Percentiles rank a stretch among this genome's conserved stretches.
Evolutionary conservation across 371 early-diverging fungal species (phyloP).

Genomic region (Rhizopus microsporus): DNA sequence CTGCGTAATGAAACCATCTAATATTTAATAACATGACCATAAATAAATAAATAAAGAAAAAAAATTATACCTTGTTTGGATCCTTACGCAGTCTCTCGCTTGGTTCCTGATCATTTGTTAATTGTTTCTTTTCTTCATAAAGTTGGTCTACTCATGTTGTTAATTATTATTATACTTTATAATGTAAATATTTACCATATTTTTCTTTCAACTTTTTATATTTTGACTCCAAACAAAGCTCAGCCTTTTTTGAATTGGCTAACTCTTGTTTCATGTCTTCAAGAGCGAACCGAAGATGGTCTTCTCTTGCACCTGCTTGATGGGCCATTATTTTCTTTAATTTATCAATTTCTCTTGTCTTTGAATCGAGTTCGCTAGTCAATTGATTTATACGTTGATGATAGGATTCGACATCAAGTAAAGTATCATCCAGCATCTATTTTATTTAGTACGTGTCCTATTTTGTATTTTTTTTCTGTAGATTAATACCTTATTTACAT

Average conservation of each 20-base stretch:
- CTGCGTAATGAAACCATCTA: slow-evolving; percentile 11
- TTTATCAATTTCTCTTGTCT: slow-evolving; percentile 29
- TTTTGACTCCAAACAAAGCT: slow-evolving; percentile 43
- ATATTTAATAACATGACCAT: neutral
- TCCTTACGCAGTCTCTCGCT: slow-evolving; percentile 46
- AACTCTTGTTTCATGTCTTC: slow-evolving; percentile 51
- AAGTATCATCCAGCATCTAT: slow-evolving; percentile 29
- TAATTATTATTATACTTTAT: slow-evolving; percentile 3
- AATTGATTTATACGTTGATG: slow-evolving; percentile 22
- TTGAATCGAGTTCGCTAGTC: slow-evolving; percentile 14
- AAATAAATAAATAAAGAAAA: neutral
- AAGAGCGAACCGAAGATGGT: slow-evolving; percentile 29
- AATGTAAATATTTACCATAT: slow-evolving; percentile 29
- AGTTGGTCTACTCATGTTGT: neutral
- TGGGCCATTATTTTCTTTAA: slow-evolving; percentile 20
- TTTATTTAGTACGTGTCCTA: slow-evolving; percentile 1
- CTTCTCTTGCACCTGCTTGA: slow-evolving; percentile 17
- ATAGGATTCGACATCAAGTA: slow-evolving; percentile 23
- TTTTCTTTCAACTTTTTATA: slow-evolving; percentile 43
- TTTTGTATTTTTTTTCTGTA: slow-evolving; percentile 3
- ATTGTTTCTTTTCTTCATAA: slow-evolving; percentile 28
- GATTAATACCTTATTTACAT: slow-evolving; percentile 9
- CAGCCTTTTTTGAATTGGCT: slow-evolving; percentile 38
- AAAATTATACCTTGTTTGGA: slow-evolving; percentile 36
- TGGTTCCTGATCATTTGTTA: slow-evolving; percentile 33